Conservation (phyloP, 441 rosid genomes). For the Adansonia gregorii region DNA sequence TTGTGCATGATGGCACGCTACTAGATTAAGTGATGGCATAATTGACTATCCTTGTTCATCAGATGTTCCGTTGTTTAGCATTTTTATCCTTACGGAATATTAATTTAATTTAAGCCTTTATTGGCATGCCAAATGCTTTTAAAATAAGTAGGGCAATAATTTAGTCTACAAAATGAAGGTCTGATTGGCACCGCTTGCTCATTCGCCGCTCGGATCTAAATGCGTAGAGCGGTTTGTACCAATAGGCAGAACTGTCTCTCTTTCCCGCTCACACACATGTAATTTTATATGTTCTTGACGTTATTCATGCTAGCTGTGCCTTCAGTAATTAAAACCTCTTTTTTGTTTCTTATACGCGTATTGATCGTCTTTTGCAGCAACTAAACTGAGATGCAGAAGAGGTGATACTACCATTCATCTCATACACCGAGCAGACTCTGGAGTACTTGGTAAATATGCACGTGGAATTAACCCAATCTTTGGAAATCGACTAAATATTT, state of each 20-base stretch:
- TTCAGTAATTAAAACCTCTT: slow-evolving; percentile 22
- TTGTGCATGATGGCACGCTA: background rate
- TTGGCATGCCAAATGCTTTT: background rate
- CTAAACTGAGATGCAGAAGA: slow-evolving; percentile 37
- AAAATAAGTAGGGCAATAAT: background rate
- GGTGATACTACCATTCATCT: slow-evolving; percentile 23
- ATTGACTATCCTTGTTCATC: background rate
- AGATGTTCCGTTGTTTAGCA: background rate
- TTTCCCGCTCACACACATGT: background rate
- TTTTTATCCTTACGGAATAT: background rate
- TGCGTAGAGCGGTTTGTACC: background rate
- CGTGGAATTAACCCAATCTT: slow-evolving; percentile 20
- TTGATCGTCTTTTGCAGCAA: slow-evolving; percentile 37
- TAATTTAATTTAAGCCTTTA: slow-evolving; percentile 10
- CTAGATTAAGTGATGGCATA: background rate
- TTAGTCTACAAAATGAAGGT: background rate
- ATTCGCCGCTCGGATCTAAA: background rate
- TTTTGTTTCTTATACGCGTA: background rate
- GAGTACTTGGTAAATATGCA: slow-evolving; percentile 31
- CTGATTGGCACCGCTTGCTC: background rate
- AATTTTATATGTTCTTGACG: background rate
- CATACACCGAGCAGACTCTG: slow-evolving; percentile 28
- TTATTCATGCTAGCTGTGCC: slow-evolving; percentile 21
- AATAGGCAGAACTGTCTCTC: background rate
- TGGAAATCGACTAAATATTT: slow-evolving; percentile 30